Conservation (phyloP, 352 stramenopile species). For the Saprolegnia diclina region DNA sequence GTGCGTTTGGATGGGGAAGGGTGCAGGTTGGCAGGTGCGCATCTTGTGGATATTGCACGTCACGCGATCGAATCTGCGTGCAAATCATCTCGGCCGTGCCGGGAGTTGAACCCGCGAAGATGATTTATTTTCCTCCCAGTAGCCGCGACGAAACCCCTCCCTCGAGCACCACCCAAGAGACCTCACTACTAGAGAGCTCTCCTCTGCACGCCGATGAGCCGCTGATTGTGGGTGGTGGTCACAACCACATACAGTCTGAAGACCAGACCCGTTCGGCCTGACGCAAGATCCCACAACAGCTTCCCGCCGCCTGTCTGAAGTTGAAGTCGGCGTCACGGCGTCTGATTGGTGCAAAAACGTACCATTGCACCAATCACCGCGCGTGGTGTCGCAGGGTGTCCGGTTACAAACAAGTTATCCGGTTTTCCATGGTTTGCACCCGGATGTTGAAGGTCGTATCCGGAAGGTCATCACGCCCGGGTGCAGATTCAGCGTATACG, state of each 20-base stretch:
- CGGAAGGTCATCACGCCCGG: background rate
- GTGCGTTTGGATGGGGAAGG: too few species aligned
- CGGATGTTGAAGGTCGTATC: background rate
- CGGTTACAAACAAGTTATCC: too few species aligned
- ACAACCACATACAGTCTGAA: background rate
- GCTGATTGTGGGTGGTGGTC: background rate
- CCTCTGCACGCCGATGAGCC: background rate
- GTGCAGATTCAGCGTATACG: background rate
- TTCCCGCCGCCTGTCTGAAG: background rate
- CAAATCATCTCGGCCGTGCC: too few species aligned
- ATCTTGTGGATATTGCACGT: too few species aligned
- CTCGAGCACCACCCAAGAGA: too few species aligned
- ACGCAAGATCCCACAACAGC: background rate
- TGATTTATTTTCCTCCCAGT: too few species aligned
- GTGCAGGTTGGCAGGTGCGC: too few species aligned
- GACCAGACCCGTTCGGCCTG: background rate
- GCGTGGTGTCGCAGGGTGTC: too few species aligned
- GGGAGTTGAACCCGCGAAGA: too few species aligned
- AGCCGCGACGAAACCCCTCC: too few species aligned
- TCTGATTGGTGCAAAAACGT: background rate
- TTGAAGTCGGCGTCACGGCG: background rate
- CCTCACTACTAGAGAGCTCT: background rate
- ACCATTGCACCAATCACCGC: background rate
- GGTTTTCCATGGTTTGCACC: background rate
- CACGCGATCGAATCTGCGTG: too few species aligned